Conservation (phyloP, 2,329 filamentous ascomycete genomes). For the Coniella vitis region DNA sequence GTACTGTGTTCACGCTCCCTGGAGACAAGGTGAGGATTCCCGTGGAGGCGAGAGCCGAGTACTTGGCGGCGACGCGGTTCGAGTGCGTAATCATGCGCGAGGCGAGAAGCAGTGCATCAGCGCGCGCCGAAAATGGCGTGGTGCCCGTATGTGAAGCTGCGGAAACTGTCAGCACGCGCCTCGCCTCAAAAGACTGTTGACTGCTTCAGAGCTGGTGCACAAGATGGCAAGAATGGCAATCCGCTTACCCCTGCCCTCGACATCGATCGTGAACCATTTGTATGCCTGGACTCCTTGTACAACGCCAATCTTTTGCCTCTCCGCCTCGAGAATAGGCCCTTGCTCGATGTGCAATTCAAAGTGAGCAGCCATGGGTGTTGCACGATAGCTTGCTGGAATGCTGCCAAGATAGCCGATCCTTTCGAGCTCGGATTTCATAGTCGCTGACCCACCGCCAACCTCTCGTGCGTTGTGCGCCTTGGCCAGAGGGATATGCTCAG, state of each 20-base stretch:
- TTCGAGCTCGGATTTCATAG: slow-evolving; percentile 61
- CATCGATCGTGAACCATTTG: slow-evolving; percentile 63
- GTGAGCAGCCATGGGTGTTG: slow-evolving; percentile 64
- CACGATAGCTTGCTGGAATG: slow-evolving; percentile 47
- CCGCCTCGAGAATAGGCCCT: slow-evolving; percentile 64
- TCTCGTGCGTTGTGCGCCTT: slow-evolving; percentile 54
- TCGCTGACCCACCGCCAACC: slow-evolving; percentile 52
- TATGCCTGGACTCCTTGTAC: slow-evolving; percentile 71
- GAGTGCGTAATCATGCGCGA: slow-evolving; percentile 61
- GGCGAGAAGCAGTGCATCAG: slow-evolving; percentile 62
- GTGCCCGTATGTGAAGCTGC: slow-evolving; percentile 67
- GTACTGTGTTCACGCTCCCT: slow-evolving; percentile 68
- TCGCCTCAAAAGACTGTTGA: too few species aligned
- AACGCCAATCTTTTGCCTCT: slow-evolving; percentile 57
- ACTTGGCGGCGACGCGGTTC: slow-evolving; percentile 53
- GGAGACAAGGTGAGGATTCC: slow-evolving; percentile 60
- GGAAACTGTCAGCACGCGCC: background rate
- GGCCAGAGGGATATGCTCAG: slow-evolving; percentile 56
- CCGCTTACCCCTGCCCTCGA: slow-evolving; percentile 46
- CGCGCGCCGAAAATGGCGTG: slow-evolving; percentile 49
- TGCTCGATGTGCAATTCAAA: slow-evolving; percentile 86
- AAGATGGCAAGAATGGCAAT: background rate
- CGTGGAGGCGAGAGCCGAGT: slow-evolving; percentile 59
- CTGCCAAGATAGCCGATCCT: slow-evolving; percentile 64
- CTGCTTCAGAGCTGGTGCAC: too few species aligned